Base-by-base conservation (phyloP, 2,329 filamentous ascomycete species). In the Fusarium buxicola region DNA sequence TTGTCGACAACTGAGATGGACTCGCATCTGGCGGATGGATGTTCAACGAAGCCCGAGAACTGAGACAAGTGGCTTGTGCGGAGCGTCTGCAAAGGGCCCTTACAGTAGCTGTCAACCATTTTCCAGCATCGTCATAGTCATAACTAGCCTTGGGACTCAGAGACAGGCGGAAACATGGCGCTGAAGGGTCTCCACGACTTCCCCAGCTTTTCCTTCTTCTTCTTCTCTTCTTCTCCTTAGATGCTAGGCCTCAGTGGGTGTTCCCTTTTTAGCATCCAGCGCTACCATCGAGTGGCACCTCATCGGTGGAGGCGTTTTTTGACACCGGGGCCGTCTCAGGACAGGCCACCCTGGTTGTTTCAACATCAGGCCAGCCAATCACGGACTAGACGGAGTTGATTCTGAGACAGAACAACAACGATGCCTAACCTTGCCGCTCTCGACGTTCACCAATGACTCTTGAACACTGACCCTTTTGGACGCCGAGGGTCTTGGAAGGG, bases 301-400 rank as follows among this genome's bases (percentile, higher is more conserved):
- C 39, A 39, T n/a, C 39, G 56, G 36, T 18, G 34, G 24, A 28
- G 27, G 41, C 7, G 39, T 2, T 32, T 45, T 40, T 57, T 65
- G 51, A 60, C 63, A 47, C 55, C 57, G 63, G 43, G 28, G 18
- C 16, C 40, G 63, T 67, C 60, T 66, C 63, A 67, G 60, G 64
- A 39, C 48, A 45, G 65, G 43, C 25, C 18, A 53, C 64, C 61
- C 58, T 63, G 57, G 57, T 38, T 56, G 69, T 71, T 71, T 71
- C 69, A 71, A 58, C 59, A 57, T 71, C 63, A 71, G 69, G 69
- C 44, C 64, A 60, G 48, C 69, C 63, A 70, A 51, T 70, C 50
- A 53, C 25, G n/a, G 40, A 3, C 27, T 36, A 39, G 9, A 16
- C 36, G 18, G 9, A 31, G 24, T 28, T 30, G 35, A 45, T 49